Percentiles rank a stretch among this genome's conserved stretches.
Evolutionary conservation across 768 basidiomycete species (phyloP).

Genomic region (Kwoniella sp.): DNA sequence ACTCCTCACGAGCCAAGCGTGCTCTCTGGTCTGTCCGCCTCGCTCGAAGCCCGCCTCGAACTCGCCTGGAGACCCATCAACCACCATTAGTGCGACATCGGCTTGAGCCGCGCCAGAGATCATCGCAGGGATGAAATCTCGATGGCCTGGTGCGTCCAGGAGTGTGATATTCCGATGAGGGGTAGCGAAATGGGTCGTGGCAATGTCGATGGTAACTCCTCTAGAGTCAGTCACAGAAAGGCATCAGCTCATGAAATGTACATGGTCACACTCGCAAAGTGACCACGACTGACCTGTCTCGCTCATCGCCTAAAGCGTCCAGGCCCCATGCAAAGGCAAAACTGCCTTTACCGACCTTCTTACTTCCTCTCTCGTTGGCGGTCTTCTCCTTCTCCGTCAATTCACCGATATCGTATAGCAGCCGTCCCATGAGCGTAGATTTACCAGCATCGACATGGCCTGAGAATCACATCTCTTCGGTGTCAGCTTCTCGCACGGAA

Average conservation of each 20-base stretch:
- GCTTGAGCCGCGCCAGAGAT: conserved; percentile 98
- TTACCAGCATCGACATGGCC: conserved; percentile 99
- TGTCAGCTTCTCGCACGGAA: background rate
- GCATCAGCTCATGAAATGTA: background rate
- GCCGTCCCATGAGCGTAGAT: conserved; percentile 92
- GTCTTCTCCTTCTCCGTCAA: conserved; percentile 80
- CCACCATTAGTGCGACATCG: conserved; percentile 88
- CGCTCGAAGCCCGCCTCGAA: conserved; percentile 95
- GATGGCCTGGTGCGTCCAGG: conserved; percentile 96
- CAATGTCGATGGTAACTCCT: conserved; percentile 98
- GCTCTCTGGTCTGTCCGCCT: conserved; percentile 94
- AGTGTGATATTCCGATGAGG: conserved; percentile 78
- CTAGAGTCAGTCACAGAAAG: conserved; percentile 58
- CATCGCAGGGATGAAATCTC: conserved; percentile 99
- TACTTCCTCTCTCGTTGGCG: conserved; percentile 85
- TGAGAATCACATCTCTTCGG: conserved; percentile 52
- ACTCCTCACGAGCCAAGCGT: conserved; percentile 85
- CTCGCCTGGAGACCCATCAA: conserved; percentile 85
- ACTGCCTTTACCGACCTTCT: conserved; percentile 86
- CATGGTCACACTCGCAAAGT: background rate
- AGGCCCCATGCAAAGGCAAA: conserved; percentile 99
- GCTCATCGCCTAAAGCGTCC: conserved; percentile 88
- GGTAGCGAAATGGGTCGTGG: conserved; percentile 75
- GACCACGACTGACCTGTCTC: conserved; percentile 71
- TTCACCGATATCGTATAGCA: conserved; percentile 87